Conservation (phyloP, 345 rosid genomes). For the Eucalyptus urophylla region DNA sequence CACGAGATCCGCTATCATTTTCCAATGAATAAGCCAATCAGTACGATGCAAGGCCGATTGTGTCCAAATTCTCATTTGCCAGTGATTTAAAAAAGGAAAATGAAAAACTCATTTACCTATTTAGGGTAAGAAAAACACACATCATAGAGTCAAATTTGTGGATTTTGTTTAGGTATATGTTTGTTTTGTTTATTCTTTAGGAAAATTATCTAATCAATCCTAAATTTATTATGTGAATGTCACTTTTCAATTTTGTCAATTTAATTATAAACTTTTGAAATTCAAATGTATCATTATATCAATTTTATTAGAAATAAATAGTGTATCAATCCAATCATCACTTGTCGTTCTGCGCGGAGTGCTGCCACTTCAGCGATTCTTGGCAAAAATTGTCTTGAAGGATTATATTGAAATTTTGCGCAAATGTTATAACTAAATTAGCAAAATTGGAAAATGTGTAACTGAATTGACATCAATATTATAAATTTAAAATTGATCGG, state of each 20-base stretch:
- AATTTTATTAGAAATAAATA: not conserved
- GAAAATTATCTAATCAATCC: not conserved
- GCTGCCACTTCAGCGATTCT: rapidly evolving
- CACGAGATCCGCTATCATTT: not conserved
- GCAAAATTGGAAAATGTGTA: not conserved
- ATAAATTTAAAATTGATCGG: rapidly evolving
- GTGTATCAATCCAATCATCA: rapidly evolving
- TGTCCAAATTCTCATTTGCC: no score
- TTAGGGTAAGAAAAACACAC: no score
- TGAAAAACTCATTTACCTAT: no score
- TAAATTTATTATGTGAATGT: not conserved
- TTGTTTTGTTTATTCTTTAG: not conserved
- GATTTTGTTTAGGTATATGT: not conserved
- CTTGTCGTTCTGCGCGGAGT: rapidly evolving
- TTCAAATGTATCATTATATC: not conserved
- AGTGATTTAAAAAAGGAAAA: no score
- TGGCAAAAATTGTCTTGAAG: rapidly evolving
- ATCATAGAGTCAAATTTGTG: not conserved
- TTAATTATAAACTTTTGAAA: not conserved
- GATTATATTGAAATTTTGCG: not conserved
- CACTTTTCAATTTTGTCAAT: not conserved
- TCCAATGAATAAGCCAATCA: not conserved
- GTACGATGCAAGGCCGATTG: not conserved
- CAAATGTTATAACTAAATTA: not conserved
- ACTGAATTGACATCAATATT: rapidly evolving